Base-by-base conservation (phyloP, 2,329 filamentous ascomycete genomes). In the Diaporthe citri region DNA sequence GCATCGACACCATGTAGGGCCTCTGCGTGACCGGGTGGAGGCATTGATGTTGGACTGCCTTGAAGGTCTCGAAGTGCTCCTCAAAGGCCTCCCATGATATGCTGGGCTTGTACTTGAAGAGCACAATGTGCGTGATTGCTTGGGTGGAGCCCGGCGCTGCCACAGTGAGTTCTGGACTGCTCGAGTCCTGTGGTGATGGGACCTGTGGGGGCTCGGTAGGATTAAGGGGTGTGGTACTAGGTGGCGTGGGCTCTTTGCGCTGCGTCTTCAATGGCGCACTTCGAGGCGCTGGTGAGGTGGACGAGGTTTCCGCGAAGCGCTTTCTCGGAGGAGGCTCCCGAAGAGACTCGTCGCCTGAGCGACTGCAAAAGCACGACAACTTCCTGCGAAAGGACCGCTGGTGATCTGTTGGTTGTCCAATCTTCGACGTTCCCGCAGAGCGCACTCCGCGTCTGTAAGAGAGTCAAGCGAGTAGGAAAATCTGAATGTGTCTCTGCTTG, bases 31-130 rank as follows among this genome's bases (percentile, higher is more conserved):
- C 60, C 20, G 60, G 60, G 60, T 64, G 60, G 60, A 64, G 60
- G 41, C 60, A 64, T 46, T 15, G 41, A 17, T 64, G 41, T 43
- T 64, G 60, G 9, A 64, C 25, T 17, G 60, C 41, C 60, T 64
- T 64, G 41, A 64, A 64, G 28, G 60, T 48, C 60, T 64, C 60
- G 10, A 64, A 64, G 25, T 64, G 60, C 28, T 48, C 28, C 41
- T 64, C 60, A 15, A 64, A 64, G 0, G 41, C 60, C 10, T 64
- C 60, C 60, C 60, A 64, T 48, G 60, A 64, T 64, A 64, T 64
- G 28, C 60, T 64, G 13, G 60, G 60, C 60, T 64, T 64, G 41
- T 64, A 64, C 60, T 64, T 64, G 41, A 64, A 64, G 41, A 64
- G 60, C 60, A 64, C 60, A 31, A 64, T 46, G 41, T 64, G 60